Base-by-base conservation (phyloP, 2,329 filamentous ascomycete genomes). In the Nemania serpens region DNA sequence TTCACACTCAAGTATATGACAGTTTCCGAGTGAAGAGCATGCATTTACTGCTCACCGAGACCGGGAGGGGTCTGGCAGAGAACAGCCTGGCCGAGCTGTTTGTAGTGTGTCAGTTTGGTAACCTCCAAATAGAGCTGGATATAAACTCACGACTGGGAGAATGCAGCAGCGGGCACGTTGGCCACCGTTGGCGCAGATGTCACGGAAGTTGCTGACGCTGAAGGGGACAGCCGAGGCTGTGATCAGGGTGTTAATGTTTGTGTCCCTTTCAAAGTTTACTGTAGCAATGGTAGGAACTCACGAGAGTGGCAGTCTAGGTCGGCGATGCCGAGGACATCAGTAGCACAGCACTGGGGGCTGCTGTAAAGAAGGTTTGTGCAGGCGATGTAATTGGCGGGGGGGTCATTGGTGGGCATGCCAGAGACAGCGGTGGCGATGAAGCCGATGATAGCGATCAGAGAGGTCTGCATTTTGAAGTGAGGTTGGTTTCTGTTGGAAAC, bases 291-390 rank as follows among this genome's bases (percentile, higher is more conserved):
- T n/a, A 22, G 29, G 18, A 12, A 57, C 71, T 70, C 62, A 73
- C 71, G 84, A 63, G 76, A 72, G 22, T 69, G 73, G 74, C 86
- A 89, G 77, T 88, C 64, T 34, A 73, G 61, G 59, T 73, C 71
- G 18, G 71, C 71, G 17, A 73, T 61, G 9, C 71, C 71, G 41
- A 88, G 80, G 36, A 88, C 79, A 65, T 88, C 83, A 22, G 84
- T 86, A 12, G 85, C 83, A 70, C 86, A 89, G 79, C 86, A 89
- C 66, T 83, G 79, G 4, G 84, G 68, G 34, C 68, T 76, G 65
- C 71, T 73, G 67, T 80, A 80, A 20, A 81, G 74, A 1, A 62
- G 61, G 17, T 72, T 74, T 33, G 68, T 67, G 74, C 81, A 82
- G 41, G 80, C 72, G 3, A 65, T 29, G 57, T 79, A 81, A 10